Conservation (phyloP, 2,329 filamentous ascomycete species). For the Trichoderma simmonsii region DNA sequence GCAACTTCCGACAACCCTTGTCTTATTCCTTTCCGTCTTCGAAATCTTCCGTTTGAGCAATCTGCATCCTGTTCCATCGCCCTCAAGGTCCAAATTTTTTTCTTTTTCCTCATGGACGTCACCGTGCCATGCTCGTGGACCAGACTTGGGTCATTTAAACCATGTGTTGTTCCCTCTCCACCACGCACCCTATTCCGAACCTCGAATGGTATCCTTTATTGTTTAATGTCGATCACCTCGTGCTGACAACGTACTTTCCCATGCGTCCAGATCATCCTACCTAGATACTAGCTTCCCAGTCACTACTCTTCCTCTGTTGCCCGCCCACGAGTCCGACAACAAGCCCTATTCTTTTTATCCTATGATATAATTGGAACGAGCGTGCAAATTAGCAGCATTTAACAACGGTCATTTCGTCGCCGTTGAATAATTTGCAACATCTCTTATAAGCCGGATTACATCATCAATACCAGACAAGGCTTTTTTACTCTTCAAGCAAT, state of each 20-base stretch:
- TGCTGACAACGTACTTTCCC: constrained; percentile 20
- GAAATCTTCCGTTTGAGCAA: not conserved
- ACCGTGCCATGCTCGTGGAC: not conserved
- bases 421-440: not conserved
- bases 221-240: not conserved
- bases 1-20: not conserved
- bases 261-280: not conserved
- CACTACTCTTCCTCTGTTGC: not conserved
- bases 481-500: not conserved
- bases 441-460: not conserved
- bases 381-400: not conserved
- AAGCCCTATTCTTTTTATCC: not conserved
- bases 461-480: not conserved
- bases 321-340: not conserved
- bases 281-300: constrained; percentile 14
- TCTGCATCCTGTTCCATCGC: not conserved
- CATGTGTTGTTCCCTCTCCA: not conserved
- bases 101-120: not conserved
- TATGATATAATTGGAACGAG: constrained; percentile 15
- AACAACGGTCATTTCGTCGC: not conserved
- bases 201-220: not conserved
- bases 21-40: not conserved
- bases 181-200: not conserved
- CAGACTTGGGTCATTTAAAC: not conserved
- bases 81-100: not conserved